These are phyloP conservation scores for Phellopilus nigrolimitatus DNA, from an alignment of 1,284 basidiomycete genomes.

Conservation along the genomic window DNA sequence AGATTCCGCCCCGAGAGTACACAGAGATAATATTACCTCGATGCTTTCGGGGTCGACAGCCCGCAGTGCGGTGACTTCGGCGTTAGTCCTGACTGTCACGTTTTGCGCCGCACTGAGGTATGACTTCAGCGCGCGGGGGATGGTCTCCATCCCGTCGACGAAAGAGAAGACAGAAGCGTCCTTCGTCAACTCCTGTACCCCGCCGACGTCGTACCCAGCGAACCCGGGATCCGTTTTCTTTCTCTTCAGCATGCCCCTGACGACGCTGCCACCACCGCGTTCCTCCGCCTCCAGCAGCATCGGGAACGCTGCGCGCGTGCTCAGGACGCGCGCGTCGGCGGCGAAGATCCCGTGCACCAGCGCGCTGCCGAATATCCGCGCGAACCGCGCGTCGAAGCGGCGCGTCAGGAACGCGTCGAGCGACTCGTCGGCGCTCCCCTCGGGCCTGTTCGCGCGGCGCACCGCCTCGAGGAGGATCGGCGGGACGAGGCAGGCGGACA, in stretches of 20 bases:
- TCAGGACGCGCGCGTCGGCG: slow-evolving; percentile 72
- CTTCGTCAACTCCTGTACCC: slow-evolving; percentile 49
- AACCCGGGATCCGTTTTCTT: slow-evolving; percentile 26
- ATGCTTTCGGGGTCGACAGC: slow-evolving; percentile 34
- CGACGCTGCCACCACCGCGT: slow-evolving; percentile 60
- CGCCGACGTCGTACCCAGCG: slow-evolving; percentile 47
- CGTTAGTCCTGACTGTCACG: slow-evolving; percentile 52
- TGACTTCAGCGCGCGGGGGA: slow-evolving; percentile 55
- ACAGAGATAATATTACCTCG: slow-evolving; percentile 34
- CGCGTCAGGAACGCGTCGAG: slow-evolving; percentile 76
- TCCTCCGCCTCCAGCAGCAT: slow-evolving; percentile 67
- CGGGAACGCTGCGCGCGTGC: slow-evolving; percentile 75
- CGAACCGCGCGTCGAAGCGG: slow-evolving; percentile 71
- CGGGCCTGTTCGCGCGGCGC: slow-evolving; percentile 36
- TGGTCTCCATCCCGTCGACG: slow-evolving; percentile 67
- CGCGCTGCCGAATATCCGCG: slow-evolving; percentile 75
- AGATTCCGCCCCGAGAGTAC: neutral
- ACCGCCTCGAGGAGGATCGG: slow-evolving; percentile 59
- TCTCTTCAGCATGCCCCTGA: slow-evolving; percentile 51
- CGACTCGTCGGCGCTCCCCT: slow-evolving; percentile 62
- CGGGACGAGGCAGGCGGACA: slow-evolving; percentile 49
- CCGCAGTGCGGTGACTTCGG: slow-evolving; percentile 36
- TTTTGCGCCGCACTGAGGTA: slow-evolving; percentile 46
- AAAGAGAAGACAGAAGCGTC: slow-evolving; percentile 77
- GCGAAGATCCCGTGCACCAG: slow-evolving; percentile 94